Percentiles rank a stretch among this genome's conserved stretches.
Conservation (phyloP, 129 eudicot species). For the Tagetes patula region DNA sequence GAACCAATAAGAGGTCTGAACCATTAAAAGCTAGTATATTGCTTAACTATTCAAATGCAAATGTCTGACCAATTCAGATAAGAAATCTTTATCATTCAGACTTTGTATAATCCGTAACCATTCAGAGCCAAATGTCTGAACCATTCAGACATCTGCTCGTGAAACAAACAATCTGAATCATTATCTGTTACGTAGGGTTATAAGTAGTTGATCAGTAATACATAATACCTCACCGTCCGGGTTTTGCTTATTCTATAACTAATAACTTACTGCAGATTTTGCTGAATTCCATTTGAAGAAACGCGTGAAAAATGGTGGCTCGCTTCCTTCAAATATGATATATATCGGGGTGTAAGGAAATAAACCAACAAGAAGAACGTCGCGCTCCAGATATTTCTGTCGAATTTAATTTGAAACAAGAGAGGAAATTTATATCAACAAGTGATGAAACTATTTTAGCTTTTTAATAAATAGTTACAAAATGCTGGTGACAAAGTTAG, state of each 20-base stretch:
- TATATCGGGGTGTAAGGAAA: slow-evolving; percentile 58
- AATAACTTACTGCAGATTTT: slow-evolving; percentile 59
- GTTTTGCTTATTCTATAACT: neutral
- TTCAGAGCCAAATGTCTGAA: no score
- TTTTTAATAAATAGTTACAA: neutral
- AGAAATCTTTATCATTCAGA: no score
- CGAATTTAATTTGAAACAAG: neutral
- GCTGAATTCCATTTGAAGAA: slow-evolving; percentile 79
- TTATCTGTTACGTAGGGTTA: no score
- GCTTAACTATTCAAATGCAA: no score
- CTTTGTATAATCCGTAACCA: no score
- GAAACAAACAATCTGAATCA: no score
- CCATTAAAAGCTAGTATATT: no score
- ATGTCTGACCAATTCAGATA: no score
- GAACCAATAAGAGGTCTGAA: no score
- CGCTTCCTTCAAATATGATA: slow-evolving; percentile 73
- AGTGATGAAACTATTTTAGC: neutral
- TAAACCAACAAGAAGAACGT: slow-evolving; percentile 61
- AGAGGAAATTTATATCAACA: neutral
- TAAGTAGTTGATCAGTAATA: no score
- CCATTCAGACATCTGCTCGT: no score
- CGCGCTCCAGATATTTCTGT: slow-evolving; percentile 36
- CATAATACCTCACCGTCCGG: no score
- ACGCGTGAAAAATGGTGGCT: slow-evolving; percentile 90
- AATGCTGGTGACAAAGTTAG: neutral